A percentile compares a stretch with the other conserved stretches of the same genome.
Conservation (phyloP, 202 grass and related monocot species). For the Panicum virgatum region DNA sequence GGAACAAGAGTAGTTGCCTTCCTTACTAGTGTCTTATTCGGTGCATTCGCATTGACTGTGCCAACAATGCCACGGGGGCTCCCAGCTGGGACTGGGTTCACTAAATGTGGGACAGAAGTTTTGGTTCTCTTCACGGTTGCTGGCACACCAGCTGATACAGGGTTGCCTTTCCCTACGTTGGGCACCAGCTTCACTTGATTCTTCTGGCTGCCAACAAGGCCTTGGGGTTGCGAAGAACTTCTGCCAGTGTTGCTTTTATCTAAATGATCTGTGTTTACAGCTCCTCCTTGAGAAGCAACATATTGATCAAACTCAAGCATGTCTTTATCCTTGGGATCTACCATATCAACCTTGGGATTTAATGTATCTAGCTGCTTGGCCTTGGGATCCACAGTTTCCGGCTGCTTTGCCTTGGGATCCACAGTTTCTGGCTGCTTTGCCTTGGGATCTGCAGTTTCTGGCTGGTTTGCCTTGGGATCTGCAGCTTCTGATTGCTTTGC, state of each 20-base stretch:
- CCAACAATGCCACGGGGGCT: constrained; percentile 20
- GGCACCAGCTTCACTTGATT: constrained; percentile 30
- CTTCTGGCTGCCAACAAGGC: constrained; percentile 25
- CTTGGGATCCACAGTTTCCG: constrained; percentile 28
- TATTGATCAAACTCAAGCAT: constrained; percentile 63
- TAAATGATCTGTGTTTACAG: constrained; percentile 28
- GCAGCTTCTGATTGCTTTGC: too few relatives aligned
- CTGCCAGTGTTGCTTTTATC: constrained; percentile 43
- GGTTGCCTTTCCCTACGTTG: constrained; percentile 16
- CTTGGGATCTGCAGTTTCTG: background rate
- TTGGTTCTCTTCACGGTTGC: constrained; percentile 37
- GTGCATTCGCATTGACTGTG: constrained; percentile 31
- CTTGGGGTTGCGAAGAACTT: constrained; percentile 36
- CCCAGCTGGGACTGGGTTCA: background rate
- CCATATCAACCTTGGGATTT: constrained; percentile 11
- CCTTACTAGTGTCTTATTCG: constrained; percentile 27
- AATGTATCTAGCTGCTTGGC: constrained; percentile 26
- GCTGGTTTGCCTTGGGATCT: background rate
- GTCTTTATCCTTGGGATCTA: constrained; percentile 60
- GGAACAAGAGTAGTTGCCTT: constrained; percentile 22
- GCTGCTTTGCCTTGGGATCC: constrained; percentile 9
- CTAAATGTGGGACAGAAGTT: constrained; percentile 11
- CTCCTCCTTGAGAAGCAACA: constrained; percentile 49
- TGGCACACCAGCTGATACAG: constrained; percentile 28
- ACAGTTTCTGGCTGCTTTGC: background rate